phyloP scores from a whole-genome alignment of 352 stramenopile genomes.

The Globisporangium orthogonon region DNA sequence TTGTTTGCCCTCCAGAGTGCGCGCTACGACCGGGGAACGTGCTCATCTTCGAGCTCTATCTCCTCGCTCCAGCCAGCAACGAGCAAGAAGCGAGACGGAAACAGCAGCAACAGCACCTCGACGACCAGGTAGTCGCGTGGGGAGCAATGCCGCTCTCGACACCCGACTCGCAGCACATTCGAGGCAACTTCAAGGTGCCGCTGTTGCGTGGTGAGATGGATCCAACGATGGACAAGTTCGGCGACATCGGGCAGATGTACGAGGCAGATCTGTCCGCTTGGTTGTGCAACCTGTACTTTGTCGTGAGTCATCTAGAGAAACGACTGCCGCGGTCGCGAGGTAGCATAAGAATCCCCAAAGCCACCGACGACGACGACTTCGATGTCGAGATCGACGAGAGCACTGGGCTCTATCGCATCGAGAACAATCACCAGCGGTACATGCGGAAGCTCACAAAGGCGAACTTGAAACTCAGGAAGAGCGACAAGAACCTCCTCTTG shows the following conservation, averaged over 20 bases:
- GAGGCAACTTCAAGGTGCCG: slow-evolving; percentile 82
- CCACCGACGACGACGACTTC: slow-evolving; percentile 11
- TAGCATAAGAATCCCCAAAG: not conserved
- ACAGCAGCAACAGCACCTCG: slow-evolving; percentile 1
- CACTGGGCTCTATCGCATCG: slow-evolving; percentile 23
- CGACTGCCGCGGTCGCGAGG: slow-evolving; percentile 13
- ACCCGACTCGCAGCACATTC: slow-evolving; percentile 45
- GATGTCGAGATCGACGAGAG: slow-evolving; percentile 51
- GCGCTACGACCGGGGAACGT: slow-evolving; percentile 52
- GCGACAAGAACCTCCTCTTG: not conserved
- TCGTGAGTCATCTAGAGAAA: slow-evolving; percentile 42
- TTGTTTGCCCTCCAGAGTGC: slow-evolving; percentile 64
- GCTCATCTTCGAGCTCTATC: slow-evolving; percentile 50
- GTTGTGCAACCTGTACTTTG: slow-evolving; percentile 89
- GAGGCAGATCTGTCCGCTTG: slow-evolving; percentile 68
- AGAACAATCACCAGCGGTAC: slow-evolving; percentile 39
- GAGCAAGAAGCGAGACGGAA: slow-evolving; percentile 2
- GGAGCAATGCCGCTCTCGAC: slow-evolving; percentile 69
- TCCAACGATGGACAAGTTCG: slow-evolving; percentile 67
- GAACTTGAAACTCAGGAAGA: not conserved
- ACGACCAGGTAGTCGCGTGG: slow-evolving; percentile 82
- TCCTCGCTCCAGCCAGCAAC: slow-evolving; percentile 13
- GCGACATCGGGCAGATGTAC: slow-evolving; percentile 65
- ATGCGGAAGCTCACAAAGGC: slow-evolving; percentile 28
- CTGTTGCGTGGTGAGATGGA: slow-evolving; percentile 83